A percentile compares a stretch with the other conserved stretches of the same genome.
Conservation (phyloP, 306 rosid species). For the Pachyrhizus erosus region DNA sequence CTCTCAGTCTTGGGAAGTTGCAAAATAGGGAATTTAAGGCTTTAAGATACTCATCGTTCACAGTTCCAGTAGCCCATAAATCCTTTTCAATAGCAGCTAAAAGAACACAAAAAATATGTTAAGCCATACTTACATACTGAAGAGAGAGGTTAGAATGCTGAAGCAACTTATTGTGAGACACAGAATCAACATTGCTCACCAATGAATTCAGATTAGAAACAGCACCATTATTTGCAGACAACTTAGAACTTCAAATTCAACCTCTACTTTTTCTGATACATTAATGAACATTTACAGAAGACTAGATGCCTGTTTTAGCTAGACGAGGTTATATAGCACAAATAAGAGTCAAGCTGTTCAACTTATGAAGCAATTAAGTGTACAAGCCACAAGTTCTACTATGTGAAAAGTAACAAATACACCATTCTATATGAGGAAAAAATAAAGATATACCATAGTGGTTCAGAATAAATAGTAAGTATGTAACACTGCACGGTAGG, state of each 20-base stretch:
- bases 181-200: conserved; percentile 14
- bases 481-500: conserved; percentile 20
- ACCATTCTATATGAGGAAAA: not conserved
- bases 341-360: conserved; percentile 23
- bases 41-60: conserved; percentile 95
- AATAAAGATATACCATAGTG: not conserved
- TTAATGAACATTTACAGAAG: conserved; percentile 11
- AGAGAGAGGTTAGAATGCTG: conserved; percentile 26
- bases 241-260: conserved; percentile 17
- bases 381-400: conserved; percentile 19
- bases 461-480: conserved; percentile 34
- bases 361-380: not conserved
- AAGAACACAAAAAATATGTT: conserved; percentile 43
- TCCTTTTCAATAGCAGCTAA: conserved; percentile 98
- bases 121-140: conserved; percentile 28
- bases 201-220: conserved; percentile 25
- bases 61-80: conserved; percentile 95
- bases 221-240: not conserved
- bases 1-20: conserved; percentile 94
- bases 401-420: conserved; percentile 27
- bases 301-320: conserved; percentile 11
- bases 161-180: conserved; percentile 31
- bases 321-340: conserved; percentile 18
- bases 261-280: not conserved
- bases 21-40: conserved; percentile 90